These are phyloP conservation scores for Senecio squalidus DNA, from an alignment of 140 eudicot genomes.

Conservation along the genomic window DNA sequence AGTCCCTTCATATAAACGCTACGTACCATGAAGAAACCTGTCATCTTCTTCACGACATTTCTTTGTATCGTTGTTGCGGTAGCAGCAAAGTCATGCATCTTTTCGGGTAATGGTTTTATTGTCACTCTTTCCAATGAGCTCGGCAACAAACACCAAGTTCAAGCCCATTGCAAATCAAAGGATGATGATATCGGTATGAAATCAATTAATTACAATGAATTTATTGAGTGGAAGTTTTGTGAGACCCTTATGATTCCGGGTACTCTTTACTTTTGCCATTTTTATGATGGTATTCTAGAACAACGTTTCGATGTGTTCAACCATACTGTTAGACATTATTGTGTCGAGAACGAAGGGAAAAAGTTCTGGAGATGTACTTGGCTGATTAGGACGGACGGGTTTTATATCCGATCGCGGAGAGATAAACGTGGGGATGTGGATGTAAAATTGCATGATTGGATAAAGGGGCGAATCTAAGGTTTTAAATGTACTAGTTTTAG, in stretches of 20 bases:
- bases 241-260: conserved; percentile 18
- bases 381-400: conserved; percentile 24
- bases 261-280: conserved; percentile 32
- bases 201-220: conserved; percentile 3
- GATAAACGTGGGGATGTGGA: not conserved
- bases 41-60: conserved; percentile 15
- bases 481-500: too few species aligned
- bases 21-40: conserved; percentile 4
- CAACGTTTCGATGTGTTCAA: conserved; percentile 28
- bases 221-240: conserved; percentile 24
- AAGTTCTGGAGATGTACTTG: conserved; percentile 29
- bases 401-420: conserved; percentile 11
- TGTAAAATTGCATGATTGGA: conserved; percentile 22
- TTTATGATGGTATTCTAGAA: conserved; percentile 12
- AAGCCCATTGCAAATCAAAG: conserved; percentile 27
- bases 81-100: not conserved
- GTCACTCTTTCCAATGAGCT: conserved; percentile 13
- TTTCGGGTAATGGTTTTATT: conserved; percentile 10
- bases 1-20: not conserved
- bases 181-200: conserved; percentile 20
- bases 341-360: not conserved
- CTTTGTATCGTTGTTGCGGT: not conserved
- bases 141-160: not conserved
- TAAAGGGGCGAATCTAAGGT: not conserved
- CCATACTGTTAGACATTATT: conserved; percentile 4